Base-by-base conservation (phyloP, 257 asterid genomes). In the Solanum peruvianum region DNA sequence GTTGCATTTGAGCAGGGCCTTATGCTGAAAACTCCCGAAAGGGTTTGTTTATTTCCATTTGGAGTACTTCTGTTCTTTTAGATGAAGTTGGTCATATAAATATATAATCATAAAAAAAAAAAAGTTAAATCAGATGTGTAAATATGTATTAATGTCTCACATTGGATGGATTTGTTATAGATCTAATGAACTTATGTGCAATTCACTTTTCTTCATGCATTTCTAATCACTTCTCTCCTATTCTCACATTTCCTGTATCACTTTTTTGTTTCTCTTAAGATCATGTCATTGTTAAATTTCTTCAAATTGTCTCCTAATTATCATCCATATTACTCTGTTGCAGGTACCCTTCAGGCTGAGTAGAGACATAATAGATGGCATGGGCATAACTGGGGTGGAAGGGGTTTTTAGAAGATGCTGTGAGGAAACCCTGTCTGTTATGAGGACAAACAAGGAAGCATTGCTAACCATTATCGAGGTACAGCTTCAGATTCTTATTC, bases 1-100 rank as follows among this genome's bases (percentile, higher is more conserved):
- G 99, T 97, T 71, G 99, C 99, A 87, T 97, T 97, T 93, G 99
- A 97, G 93, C 99, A 97, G 90, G 99, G 99, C 91, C 92, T 97
- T 91, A 97, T 97, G 99, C 96, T 95, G 87, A 97, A 97, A 90
- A 95, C 99, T 82, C 99, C 99, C 66, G 99, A 97, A 90, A 94
- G 98, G 92, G 98, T 96, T 83, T 75, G 94, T 88, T 66, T 89
- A 83, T 86, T 73, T 82, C 85, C 76, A 29, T 42, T 69, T 39
- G 64, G 12, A 62, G 41, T 60, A 75, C 56, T 81, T 88, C 35
- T 47, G 10, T 85, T 86, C 90, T 86, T 45, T 86, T 20, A 58
- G 29, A 42, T 41, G 29, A 81, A 81, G 67, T 49, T 80, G 69
- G 20, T 29, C 85, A 81, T 80, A 21, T 73, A 73, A 71, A 37